Evolutionary conservation across 148 eudicot species (phyloP).

Genomic region (Rhododendron molle): DNA sequence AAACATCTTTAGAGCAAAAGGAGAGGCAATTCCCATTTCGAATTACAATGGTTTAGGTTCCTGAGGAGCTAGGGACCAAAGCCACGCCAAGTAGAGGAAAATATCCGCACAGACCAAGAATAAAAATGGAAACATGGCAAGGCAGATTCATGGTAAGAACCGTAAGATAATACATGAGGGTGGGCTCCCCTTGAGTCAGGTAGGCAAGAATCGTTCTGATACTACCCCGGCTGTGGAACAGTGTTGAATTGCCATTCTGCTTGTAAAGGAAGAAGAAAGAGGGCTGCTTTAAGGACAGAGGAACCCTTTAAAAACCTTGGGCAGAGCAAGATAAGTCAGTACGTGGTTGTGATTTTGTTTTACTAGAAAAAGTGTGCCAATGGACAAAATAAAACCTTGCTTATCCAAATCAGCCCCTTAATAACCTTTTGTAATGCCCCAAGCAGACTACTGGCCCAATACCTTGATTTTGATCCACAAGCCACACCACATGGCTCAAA

Average conservation of each 20-base stretch:
- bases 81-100: not conserved
- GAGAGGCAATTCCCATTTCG: not conserved
- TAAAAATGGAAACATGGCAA: not conserved
- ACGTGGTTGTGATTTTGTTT: not conserved
- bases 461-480: too few species aligned
- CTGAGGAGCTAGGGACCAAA: not conserved
- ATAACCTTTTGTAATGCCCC: not conserved
- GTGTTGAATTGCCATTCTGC: not conserved
- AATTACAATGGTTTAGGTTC: not conserved
- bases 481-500: too few species aligned
- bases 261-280: not conserved
- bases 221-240: not conserved
- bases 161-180: not conserved
- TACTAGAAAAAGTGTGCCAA: not conserved
- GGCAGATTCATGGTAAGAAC: not conserved
- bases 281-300: not conserved
- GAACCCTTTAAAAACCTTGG: not conserved
- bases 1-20: not conserved
- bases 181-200: not conserved
- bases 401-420: not conserved
- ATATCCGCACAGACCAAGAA: not conserved
- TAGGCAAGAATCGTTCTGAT: not conserved
- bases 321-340: not conserved
- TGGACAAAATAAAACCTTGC: not conserved
- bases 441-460: too few species aligned